These are phyloP conservation scores for Pezicula neosporulosa DNA, from an alignment of 2,329 filamentous ascomycete genomes.

Conservation along the genomic window DNA sequence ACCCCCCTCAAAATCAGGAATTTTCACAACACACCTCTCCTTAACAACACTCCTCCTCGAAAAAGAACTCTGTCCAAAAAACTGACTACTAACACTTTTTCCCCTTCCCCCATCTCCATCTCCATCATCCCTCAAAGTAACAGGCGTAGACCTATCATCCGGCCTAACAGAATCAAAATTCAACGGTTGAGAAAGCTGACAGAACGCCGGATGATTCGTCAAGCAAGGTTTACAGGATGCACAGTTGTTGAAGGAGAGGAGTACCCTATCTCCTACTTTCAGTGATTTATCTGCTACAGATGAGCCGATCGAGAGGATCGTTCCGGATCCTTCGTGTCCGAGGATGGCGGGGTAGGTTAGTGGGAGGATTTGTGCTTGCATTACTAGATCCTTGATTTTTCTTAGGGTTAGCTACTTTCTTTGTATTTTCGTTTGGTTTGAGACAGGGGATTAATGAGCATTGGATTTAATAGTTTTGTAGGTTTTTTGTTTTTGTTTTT, in stretches of 20 bases:
- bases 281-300: slow-evolving; percentile 11
- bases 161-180: slow-evolving; percentile 17
- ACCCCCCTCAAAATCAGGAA: slow-evolving; percentile 12
- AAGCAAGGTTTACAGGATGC: slow-evolving; percentile 25
- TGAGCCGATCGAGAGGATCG: slow-evolving; percentile 10
- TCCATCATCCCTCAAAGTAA: slow-evolving; percentile 5
- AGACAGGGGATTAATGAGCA: too few species aligned
- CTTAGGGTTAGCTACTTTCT: too few species aligned
- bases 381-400: slow-evolving; percentile 7
- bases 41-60: slow-evolving; percentile 20
- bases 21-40: slow-evolving; percentile 20
- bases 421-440: too few species aligned
- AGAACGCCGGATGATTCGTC: slow-evolving; percentile 24
- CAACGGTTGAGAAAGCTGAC: slow-evolving; percentile 11
- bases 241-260: slow-evolving; percentile 31
- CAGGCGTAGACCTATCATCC: slow-evolving; percentile 14
- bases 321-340: slow-evolving; percentile 24
- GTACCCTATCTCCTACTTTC: slow-evolving; percentile 19
- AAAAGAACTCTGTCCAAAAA: slow-evolving; percentile 29
- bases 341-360: slow-evolving; percentile 18
- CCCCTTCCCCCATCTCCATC: too few species aligned
- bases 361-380: slow-evolving; percentile 5
- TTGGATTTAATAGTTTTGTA: too few species aligned
- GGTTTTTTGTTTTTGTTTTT: too few species aligned
- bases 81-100: slow-evolving; percentile 18